phyloP scores from a whole-genome alignment of 352 stramenopile genomes.

The Globisporangium iwayamae region DNA sequence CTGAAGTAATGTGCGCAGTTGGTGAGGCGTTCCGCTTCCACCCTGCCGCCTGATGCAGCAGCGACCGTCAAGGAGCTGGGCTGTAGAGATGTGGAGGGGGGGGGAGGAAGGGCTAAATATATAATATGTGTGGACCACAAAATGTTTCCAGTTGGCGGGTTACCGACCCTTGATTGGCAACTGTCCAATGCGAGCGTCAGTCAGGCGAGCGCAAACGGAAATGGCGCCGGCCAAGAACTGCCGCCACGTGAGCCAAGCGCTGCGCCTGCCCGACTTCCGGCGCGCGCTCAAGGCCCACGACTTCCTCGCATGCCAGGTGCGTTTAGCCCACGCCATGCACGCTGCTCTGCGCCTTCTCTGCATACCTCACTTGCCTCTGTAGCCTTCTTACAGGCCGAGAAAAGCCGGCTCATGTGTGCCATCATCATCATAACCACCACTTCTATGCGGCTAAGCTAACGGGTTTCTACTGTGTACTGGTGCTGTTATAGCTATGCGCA shows the following conservation, averaged over 20 bases:
- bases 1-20: no score
- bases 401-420: background rate
- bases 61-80: no score
- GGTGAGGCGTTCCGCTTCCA: no score
- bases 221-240: slow-evolving; percentile 38
- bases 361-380: background rate
- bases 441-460: background rate
- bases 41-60: no score
- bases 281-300: slow-evolving; percentile 47
- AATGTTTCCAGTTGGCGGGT: background rate
- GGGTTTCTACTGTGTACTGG: background rate
- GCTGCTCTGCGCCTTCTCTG: background rate
- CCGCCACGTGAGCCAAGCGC: slow-evolving; percentile 51
- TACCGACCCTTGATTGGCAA: background rate
- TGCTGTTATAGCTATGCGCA: slow-evolving; percentile 19
- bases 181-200: background rate
- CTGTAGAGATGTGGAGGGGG: no score
- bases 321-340: background rate
- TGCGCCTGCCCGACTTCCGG: slow-evolving; percentile 45
- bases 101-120: no score
- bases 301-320: slow-evolving; percentile 39
- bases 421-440: background rate
- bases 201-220: background rate
- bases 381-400: background rate
- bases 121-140: no score